These are phyloP conservation scores for Cenchrus purpureus DNA, from an alignment of 176 grass and related monocot genomes.

Conservation along the genomic window DNA sequence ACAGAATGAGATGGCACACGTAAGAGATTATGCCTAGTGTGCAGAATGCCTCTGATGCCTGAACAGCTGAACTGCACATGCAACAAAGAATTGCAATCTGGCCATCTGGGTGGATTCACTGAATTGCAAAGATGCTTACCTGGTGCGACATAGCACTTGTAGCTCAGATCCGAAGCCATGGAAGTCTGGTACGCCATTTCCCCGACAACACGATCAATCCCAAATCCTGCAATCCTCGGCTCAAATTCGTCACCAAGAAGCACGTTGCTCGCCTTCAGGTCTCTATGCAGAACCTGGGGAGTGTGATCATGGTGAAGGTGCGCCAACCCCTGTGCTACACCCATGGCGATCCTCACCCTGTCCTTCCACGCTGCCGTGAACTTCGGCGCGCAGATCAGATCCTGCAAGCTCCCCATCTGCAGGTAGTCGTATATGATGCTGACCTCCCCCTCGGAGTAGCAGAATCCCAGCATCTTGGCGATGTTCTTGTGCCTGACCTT, in stretches of 20 bases:
- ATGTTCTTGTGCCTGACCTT: slow-evolving; percentile 76
- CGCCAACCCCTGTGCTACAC: slow-evolving; percentile 58
- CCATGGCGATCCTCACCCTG: slow-evolving; percentile 62
- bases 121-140: slow-evolving; percentile 38
- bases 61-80: neutral
- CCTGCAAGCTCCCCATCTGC: slow-evolving; percentile 57
- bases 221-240: slow-evolving; percentile 60
- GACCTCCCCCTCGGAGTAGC: slow-evolving; percentile 47
- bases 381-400: slow-evolving; percentile 45
- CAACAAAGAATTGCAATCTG: neutral
- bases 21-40: too few relatives aligned
- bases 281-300: slow-evolving; percentile 54
- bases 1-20: neutral
- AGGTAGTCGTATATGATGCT: slow-evolving; percentile 65
- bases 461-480: slow-evolving; percentile 68
- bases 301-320: slow-evolving; percentile 68
- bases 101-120: neutral
- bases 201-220: slow-evolving; percentile 54
- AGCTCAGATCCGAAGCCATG: slow-evolving; percentile 53
- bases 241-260: slow-evolving; percentile 62
- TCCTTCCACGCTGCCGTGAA: slow-evolving; percentile 49
- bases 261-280: slow-evolving; percentile 80
- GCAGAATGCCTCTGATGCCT: neutral
- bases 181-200: slow-evolving; percentile 48
- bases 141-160: slow-evolving; percentile 60